Evolutionary conservation across 1,284 basidiomycete species (phyloP), one percentile per base, ranked within the genome.

Genomic region (Chalciporus sp.): DNA sequence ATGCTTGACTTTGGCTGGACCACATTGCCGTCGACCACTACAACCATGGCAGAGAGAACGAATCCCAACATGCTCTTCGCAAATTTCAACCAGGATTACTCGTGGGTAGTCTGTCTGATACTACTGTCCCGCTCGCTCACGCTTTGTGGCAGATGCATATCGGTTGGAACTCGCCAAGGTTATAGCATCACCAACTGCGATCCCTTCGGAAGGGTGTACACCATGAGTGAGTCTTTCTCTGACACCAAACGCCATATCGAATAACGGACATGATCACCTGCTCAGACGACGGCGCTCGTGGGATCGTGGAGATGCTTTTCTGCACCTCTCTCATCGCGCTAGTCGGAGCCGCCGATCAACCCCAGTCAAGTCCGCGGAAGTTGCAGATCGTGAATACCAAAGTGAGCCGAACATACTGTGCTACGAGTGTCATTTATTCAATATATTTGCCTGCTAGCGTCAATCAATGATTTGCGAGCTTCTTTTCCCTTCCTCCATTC

Each of bases 381-480:
- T 76, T 99, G 47, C 95, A 98, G 77, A 98, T 99, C 56, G 94
- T 98, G 50, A 99, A 99, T 70, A 99, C 96, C 10, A 98, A 96
- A 83, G 94, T 93, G 49, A 35, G 78, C 59, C 23, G 42, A 16
- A 16, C 20, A 14, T 26, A 26, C 14, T 5, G 16, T n/a, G 11
- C 12, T 10, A 28, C 8, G 3, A 42, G 14, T 29, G 27, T 4
- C 41, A 28, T 17, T 37, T 19, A 31, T 27, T 37, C 6, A 17
- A 42, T 27, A 12, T 46, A 40, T 19, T 45, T 44, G 19, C 19
- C 16, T 43, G 23, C 7, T 66, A 98, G 92, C 87, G 96, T 28
- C 94, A 98, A 82, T 96, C 93, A 19, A 96, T 95, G 79, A 99
- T 99, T 60, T 99, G 97, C 84, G 96, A 99, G 70, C 85, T 99